phyloP scores from a whole-genome alignment of 257 asterid genomes.

The Orobanche coerulescens region DNA sequence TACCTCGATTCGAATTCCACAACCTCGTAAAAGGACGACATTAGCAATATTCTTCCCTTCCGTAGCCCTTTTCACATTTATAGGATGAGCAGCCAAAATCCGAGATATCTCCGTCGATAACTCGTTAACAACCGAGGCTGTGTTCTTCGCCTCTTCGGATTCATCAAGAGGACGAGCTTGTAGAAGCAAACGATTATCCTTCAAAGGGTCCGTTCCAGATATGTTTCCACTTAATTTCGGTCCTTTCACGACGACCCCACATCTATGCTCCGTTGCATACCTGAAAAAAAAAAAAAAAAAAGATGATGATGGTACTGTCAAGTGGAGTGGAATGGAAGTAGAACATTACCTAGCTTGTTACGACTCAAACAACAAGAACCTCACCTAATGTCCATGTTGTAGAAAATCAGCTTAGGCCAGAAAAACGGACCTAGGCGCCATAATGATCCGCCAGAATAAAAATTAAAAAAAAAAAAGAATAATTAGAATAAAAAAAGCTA shows the following conservation, averaged over 20 bases:
- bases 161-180: constrained; percentile 80
- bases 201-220: constrained; percentile 94
- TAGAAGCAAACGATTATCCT: constrained; percentile 80
- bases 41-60: constrained; percentile 90
- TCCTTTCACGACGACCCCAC: constrained; percentile 98
- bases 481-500: too few species aligned
- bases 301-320: constrained; percentile 5
- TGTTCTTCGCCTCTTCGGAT: constrained; percentile 77
- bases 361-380: too few species aligned
- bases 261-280: constrained; percentile 99
- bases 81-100: constrained; percentile 67
- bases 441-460: too few species aligned
- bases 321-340: too few species aligned
- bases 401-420: too few species aligned
- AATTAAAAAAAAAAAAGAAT: too few species aligned
- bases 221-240: constrained; percentile 93
- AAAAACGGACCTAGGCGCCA: too few species aligned
- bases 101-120: constrained; percentile 78
- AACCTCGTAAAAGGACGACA: constrained; percentile 83
- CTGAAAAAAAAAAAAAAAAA: too few species aligned
- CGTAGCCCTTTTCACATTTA: constrained; percentile 63
- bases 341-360: too few species aligned
- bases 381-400: too few species aligned
- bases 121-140: constrained; percentile 80
- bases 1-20: constrained; percentile 98